phyloP scores from a whole-genome alignment of 192 early-diverging fungal species.

The Mortierella alpina region DNA sequence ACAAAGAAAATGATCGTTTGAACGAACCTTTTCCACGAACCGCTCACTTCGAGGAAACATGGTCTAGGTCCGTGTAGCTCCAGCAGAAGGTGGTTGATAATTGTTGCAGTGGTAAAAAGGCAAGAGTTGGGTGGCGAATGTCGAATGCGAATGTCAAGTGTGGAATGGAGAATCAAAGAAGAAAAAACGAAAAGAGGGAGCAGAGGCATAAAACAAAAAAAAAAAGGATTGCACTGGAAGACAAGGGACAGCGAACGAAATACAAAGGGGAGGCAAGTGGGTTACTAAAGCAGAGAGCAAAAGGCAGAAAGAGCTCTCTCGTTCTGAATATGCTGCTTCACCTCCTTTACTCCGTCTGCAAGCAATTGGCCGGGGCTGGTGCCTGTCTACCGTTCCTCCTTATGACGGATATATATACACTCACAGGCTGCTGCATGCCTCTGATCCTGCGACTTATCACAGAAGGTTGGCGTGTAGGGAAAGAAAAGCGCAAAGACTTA shows the following conservation, averaged over 20 bases:
- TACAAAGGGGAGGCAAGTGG: background rate
- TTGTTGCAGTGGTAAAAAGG: background rate
- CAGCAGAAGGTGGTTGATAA: background rate
- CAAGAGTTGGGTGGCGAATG: background rate
- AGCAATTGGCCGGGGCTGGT: too few species aligned
- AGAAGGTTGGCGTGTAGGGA: too few species aligned
- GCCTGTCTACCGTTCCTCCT: too few species aligned
- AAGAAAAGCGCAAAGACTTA: too few species aligned
- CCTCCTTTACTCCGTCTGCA: too few species aligned
- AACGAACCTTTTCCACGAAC: slow-evolving; percentile 50
- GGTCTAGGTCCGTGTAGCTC: background rate
- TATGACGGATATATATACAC: too few species aligned
- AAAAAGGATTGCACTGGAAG: background rate
- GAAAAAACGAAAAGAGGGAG: background rate
- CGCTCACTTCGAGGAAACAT: slow-evolving; percentile 54
- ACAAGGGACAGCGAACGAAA: background rate
- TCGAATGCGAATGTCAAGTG: background rate
- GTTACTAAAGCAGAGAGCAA: background rate
- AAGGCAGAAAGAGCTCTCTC: background rate
- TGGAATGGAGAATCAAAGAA: background rate
- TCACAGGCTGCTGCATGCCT: too few species aligned
- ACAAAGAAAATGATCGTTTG: background rate
- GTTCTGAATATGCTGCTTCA: too few species aligned
- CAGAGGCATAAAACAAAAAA: background rate
- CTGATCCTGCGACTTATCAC: too few species aligned